Evolutionary conservation across 2,329 filamentous ascomycete genomes (phyloP).

Genomic region (Trichoderma sp.): DNA sequence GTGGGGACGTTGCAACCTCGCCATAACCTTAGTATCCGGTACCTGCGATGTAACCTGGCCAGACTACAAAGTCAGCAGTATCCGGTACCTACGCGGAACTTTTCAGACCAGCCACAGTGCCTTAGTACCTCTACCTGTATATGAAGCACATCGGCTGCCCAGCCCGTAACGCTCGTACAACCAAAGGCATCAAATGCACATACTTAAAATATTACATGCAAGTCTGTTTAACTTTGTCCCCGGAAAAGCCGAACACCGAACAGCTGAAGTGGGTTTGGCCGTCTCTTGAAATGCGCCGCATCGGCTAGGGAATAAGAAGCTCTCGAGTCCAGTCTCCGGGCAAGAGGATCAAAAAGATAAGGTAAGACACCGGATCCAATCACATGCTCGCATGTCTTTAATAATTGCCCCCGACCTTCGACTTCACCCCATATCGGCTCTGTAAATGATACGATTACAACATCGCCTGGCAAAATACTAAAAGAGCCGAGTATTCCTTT

Average conservation of each 20-base stretch:
- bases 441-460: not conserved
- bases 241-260: not conserved
- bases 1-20: slow-evolving; percentile 2
- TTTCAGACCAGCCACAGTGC: not conserved
- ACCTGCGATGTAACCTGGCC: not conserved
- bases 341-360: slow-evolving; percentile 11
- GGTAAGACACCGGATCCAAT: not conserved
- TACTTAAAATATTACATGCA: not conserved
- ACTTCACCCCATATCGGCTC: not conserved
- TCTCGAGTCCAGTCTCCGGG: not conserved
- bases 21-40: not conserved
- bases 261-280: not conserved
- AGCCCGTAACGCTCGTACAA: not conserved
- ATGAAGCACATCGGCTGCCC: too few relatives aligned
- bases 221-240: not conserved
- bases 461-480: not conserved
- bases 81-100: not conserved
- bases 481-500: not conserved
- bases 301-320: not conserved
- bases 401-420: not conserved
- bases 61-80: not conserved
- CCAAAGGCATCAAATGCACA: not conserved
- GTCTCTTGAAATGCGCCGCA: not conserved
- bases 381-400: not conserved
- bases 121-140: not conserved